phyloP scores from a whole-genome alignment of 805 yeast species.

The Osmozyma mogii region DNA sequence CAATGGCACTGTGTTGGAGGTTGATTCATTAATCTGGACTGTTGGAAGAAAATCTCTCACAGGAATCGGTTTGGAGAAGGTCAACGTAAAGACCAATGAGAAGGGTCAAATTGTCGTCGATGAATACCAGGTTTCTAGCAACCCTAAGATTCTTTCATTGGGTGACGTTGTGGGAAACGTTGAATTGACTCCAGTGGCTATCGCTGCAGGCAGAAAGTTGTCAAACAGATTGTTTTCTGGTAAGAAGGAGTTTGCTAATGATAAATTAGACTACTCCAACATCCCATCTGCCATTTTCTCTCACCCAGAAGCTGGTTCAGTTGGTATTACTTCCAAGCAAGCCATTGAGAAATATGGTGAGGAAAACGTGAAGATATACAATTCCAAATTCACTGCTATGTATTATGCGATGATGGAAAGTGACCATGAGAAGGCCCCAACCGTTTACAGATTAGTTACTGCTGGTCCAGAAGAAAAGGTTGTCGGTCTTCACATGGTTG shows the following conservation, averaged over 20 bases:
- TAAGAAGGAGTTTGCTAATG: constrained; percentile 55
- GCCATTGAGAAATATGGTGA: constrained; percentile 76
- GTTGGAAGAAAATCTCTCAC: constrained; percentile 79
- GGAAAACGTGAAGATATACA: constrained; percentile 73
- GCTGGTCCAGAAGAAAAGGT: constrained; percentile 84
- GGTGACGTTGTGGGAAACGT: constrained; percentile 94
- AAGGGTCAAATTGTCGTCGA: constrained; percentile 67
- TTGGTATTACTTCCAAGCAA: constrained; percentile 75
- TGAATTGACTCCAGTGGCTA: constrained; percentile 96
- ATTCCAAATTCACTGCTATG: constrained; percentile 83
- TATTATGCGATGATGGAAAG: constrained; percentile 72
- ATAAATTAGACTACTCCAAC: constrained; percentile 77
- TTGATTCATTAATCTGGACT: constrained; percentile 87
- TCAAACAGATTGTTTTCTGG: constrained; percentile 86
- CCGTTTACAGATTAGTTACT: constrained; percentile 75
- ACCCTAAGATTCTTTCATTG: constrained; percentile 66
- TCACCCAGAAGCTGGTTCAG: constrained; percentile 95
- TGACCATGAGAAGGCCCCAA: constrained; percentile 70
- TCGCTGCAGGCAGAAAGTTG: constrained; percentile 94
- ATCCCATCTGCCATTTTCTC: constrained; percentile 96
- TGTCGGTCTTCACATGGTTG: constrained; percentile 90
- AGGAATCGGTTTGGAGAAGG: constrained; percentile 68
- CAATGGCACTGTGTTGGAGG: constrained; percentile 37
- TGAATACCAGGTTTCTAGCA: constrained; percentile 78
- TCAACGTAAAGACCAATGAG: constrained; percentile 58